Percentiles rank a stretch among this genome's conserved stretches.
Conservation (phyloP, 2,329 filamentous ascomycete species). For the Juglanconis juglandina region DNA sequence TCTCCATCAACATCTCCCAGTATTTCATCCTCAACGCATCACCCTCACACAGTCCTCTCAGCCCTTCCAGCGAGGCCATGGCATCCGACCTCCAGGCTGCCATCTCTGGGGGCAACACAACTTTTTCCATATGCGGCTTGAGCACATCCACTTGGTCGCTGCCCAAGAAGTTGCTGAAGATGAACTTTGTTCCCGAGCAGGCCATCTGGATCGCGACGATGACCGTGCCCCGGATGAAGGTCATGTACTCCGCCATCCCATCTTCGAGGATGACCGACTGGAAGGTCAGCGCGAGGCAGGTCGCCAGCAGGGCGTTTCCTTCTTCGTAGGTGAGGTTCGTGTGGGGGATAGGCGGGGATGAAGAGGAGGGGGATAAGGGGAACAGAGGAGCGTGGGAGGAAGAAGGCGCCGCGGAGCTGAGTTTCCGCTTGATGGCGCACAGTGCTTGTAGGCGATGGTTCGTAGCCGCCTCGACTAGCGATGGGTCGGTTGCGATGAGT, state of each 20-base stretch:
- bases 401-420: conserved; percentile 24
- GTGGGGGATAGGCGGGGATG: no score
- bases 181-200: conserved; percentile 43
- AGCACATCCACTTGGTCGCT: conserved; percentile 40
- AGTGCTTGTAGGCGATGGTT: conserved; percentile 64
- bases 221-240: conserved; percentile 55
- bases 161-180: conserved; percentile 47
- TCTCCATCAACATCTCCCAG: conserved; percentile 40
- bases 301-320: conserved; percentile 56
- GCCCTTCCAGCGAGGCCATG: conserved; percentile 36
- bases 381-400: no score
- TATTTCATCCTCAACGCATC: conserved; percentile 44
- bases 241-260: conserved; percentile 59
- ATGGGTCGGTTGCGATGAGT: conserved; percentile 48
- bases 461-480: conserved; percentile 56
- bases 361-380: no score
- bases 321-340: conserved; percentile 40
- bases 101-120: conserved; percentile 40
- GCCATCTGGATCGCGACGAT: conserved; percentile 54
- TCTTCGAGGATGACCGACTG: conserved; percentile 57
- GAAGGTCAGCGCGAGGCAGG: conserved; percentile 57
- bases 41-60: conserved; percentile 41
- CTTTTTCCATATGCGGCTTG: conserved; percentile 40
- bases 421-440: conserved; percentile 54
- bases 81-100: conserved; percentile 46